Conservation (phyloP, 2,329 filamentous ascomycete genomes). For the Capronia coronata region DNA sequence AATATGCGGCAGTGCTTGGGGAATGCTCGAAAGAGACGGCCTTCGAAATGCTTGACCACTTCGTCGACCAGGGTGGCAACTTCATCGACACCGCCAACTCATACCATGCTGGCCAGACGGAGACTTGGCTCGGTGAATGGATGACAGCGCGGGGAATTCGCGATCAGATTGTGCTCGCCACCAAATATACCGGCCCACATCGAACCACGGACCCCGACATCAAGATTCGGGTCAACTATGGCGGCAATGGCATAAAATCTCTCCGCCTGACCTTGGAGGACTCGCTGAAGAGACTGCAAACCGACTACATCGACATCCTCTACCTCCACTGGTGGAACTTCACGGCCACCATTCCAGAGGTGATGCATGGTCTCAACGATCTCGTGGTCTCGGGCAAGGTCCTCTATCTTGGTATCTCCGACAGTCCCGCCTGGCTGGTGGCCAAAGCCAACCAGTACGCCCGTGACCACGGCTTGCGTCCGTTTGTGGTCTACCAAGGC, state of each 20-base stretch:
- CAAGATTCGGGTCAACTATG: conserved; percentile 38
- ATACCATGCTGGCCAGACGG: conserved; percentile 41
- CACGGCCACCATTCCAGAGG: conserved; percentile 57
- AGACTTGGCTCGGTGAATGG: conserved; percentile 48
- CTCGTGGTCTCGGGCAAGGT: conserved; percentile 57
- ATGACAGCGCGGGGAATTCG: conserved; percentile 41
- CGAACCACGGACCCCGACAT: conserved; percentile 29
- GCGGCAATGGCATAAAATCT: conserved; percentile 36
- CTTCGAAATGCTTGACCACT: conserved; percentile 44
- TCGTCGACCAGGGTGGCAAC: conserved; percentile 43
- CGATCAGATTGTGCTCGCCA: conserved; percentile 50
- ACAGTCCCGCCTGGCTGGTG: conserved; percentile 32
- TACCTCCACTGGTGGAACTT: conserved; percentile 53
- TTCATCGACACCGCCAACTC: conserved; percentile 49
- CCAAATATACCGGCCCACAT: conserved; percentile 45
- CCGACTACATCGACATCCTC: conserved; percentile 34
- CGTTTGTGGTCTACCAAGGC: conserved; percentile 64
- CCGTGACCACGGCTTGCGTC: conserved; percentile 60
- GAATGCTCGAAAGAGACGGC: conserved; percentile 41
- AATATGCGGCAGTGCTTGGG: conserved; percentile 34
- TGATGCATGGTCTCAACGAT: conserved; percentile 62
- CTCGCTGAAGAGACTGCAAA: conserved; percentile 33
- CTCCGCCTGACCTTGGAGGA: conserved; percentile 30
- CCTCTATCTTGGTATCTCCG: conserved; percentile 56
- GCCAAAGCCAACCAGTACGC: conserved; percentile 51